Evolutionary conservation across 352 stramenopile genomes (phyloP), one percentile per base, ranked within the genome.

Genomic region (Globisporangium rhizosaccharum): DNA sequence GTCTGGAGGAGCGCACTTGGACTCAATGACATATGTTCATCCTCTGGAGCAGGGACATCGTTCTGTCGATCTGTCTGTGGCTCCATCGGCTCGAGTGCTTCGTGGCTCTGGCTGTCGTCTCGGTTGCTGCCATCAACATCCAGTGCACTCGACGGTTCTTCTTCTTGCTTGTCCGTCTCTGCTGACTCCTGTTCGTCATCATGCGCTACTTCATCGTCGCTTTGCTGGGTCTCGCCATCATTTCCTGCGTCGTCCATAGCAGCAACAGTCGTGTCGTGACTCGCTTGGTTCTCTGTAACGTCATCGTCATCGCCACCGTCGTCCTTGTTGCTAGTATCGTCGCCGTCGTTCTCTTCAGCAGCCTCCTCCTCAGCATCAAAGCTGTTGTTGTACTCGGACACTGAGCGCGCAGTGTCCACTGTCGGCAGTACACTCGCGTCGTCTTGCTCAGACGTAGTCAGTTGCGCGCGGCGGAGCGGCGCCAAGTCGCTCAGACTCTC

Each of bases 281-380:
- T 44, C 18, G 39, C 36, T 2, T 63, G 51, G 15, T 28, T 36
- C 46, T 66, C 51, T 11, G 36, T 25, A 2, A 9, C 37, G 11
- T 33, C 51, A 17, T 48, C 51, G 20, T 37, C 48, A 41, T 17
- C 8, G n/a, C 28, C 45, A n/a, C 14, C 18, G 8, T 45, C 48
- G 26, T 53, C 28, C 15, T 65, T 59, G 8, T 74, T 52, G 41
- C n/a, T 45, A 11, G 9, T 37, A 25, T 53, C 56, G 25, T 51
- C 28, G 15, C 12, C 51, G 7, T 30, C 33, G 11, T 46, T 14
- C 1, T 51, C 23, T 6, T 51, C 41, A 0, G 25, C 42, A 50
- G 56, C 61, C 41, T 79, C 73, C 20, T 71, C 72, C 50, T 82
- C 68, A 51, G 70, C 72, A 45, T 83, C 68, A 55, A 87, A 83